These are phyloP conservation scores for Pyrenochaeta sp. DNA, from an alignment of 2,329 filamentous ascomycete species.

Conservation along the genomic window DNA sequence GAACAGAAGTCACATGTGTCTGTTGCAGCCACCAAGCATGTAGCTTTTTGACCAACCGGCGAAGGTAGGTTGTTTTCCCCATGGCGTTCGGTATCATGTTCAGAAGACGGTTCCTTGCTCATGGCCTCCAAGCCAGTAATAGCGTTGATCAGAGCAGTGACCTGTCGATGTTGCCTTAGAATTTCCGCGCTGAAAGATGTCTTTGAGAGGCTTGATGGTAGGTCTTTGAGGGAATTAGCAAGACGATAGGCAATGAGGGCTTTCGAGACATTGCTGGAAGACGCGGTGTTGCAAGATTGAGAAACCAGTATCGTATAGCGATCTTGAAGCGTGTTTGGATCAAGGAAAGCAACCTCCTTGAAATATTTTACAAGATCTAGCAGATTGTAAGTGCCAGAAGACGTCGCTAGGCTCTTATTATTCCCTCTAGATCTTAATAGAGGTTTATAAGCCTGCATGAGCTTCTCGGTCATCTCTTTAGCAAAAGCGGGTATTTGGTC, in stretches of 20 bases:
- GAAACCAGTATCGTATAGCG: constrained; percentile 42
- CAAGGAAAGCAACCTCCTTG: constrained; percentile 36
- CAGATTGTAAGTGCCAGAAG: constrained; percentile 4
- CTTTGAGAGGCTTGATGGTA: constrained; percentile 26
- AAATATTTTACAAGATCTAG: constrained; percentile 20
- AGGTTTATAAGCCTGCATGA: constrained; percentile 24
- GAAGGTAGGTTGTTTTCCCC: neutral
- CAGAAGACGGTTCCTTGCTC: neutral
- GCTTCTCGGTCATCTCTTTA: constrained; percentile 29
- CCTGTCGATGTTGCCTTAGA: constrained; percentile 23
- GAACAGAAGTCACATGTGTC: constrained; percentile 65
- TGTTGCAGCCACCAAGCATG: neutral
- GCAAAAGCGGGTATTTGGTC: constrained; percentile 32
- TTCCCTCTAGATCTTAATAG: neutral
- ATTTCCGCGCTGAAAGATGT: constrained; percentile 34
- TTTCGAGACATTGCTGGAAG: constrained; percentile 24
- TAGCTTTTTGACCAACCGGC: neutral
- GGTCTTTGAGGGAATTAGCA: constrained; percentile 24
- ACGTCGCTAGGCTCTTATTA: neutral
- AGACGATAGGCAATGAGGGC: constrained; percentile 45
- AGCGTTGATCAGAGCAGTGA: constrained; percentile 28
- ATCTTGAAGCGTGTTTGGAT: constrained; percentile 36
- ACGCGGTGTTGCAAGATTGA: constrained; percentile 31
- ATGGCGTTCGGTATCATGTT: neutral
- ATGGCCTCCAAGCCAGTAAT: constrained; percentile 11